phyloP scores from a whole-genome alignment of 768 basidiomycete species.

The Termitomyces sp. region DNA sequence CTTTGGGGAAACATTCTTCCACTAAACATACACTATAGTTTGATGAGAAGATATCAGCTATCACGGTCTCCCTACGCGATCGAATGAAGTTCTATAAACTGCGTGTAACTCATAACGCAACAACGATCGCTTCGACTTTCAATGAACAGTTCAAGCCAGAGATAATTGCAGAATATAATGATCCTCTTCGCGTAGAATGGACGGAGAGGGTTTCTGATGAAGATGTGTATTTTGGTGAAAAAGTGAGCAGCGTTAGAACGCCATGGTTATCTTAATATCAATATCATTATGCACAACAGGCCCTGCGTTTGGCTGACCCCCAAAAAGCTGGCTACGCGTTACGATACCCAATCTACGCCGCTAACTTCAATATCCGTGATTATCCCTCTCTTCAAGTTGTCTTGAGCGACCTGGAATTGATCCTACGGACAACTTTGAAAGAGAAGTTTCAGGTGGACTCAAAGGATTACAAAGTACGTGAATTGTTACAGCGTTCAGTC shows the following conservation, averaged over 20 bases:
- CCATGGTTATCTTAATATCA: not conserved
- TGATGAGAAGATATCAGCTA: constrained; percentile 67
- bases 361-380: constrained; percentile 76
- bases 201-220: constrained; percentile 46
- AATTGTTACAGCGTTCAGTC: not conserved
- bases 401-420: constrained; percentile 71
- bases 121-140: constrained; percentile 65
- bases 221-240: constrained; percentile 64
- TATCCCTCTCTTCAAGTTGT: constrained; percentile 67
- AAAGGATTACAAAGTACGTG: constrained; percentile 54
- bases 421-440: constrained; percentile 57
- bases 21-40: constrained; percentile 38
- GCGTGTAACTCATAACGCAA: constrained; percentile 65
- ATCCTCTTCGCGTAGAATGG: constrained; percentile 84
- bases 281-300: constrained; percentile 33
- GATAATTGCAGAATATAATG: constrained; percentile 79
- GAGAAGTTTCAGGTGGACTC: constrained; percentile 51
- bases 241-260: constrained; percentile 32
- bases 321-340: constrained; percentile 62
- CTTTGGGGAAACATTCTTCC: not conserved
- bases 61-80: constrained; percentile 68
- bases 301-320: constrained; percentile 66
- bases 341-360: constrained; percentile 78
- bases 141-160: constrained; percentile 84
- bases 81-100: constrained; percentile 86